Base-by-base conservation (phyloP, 768 basidiomycete genomes). In the Boletellus emodensis region DNA sequence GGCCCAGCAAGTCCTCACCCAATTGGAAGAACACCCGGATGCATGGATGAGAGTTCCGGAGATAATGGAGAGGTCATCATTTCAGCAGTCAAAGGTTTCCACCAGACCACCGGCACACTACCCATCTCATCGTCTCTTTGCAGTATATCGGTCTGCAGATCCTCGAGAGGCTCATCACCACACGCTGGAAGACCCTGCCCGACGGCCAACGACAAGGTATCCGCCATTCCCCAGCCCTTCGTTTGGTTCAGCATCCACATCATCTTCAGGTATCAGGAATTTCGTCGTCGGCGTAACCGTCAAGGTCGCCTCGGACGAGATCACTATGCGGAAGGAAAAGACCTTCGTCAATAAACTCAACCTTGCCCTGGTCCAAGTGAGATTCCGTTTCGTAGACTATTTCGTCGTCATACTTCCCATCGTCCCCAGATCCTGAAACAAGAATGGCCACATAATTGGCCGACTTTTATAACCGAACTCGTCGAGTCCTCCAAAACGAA, bases 391-490 rank as follows among this genome's bases (percentile, higher is more conserved):
- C 20, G 9, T 14, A 17, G 6, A 28, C 3, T 0, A 17, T 39
- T 3, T 32, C 4, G 3, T 34, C n/a, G 40, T 46, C 52, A 62
- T 54, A 17, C 45, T 42, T 44, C 6, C 20, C 6, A 40, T 49
- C 36, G 22, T 30, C 17, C 45, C 17, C 63, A 99, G 94, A 96
- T 99, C 53, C 75, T 99, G 57, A 99, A 98, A 72, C 96, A 98
- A 75, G 96, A 97, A 68, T 99, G 96, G 96, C 95, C 95, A 22
- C 91, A 96, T 67, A 94, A 96, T 63, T 99, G 96, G 96, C 94
- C 95, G 30, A 90, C 81, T 18, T 98, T 97, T 75, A 96, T 97
- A 61, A 84, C 90, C 11, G 94, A 98, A 70, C 89, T 98, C 40
- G 94, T 98, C 52, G 87, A 94, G 59, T 96, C 95, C 8, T 98